These are phyloP conservation scores for Blastobotrys robertii DNA, from an alignment of 805 yeast genomes.

Conservation along the genomic window DNA sequence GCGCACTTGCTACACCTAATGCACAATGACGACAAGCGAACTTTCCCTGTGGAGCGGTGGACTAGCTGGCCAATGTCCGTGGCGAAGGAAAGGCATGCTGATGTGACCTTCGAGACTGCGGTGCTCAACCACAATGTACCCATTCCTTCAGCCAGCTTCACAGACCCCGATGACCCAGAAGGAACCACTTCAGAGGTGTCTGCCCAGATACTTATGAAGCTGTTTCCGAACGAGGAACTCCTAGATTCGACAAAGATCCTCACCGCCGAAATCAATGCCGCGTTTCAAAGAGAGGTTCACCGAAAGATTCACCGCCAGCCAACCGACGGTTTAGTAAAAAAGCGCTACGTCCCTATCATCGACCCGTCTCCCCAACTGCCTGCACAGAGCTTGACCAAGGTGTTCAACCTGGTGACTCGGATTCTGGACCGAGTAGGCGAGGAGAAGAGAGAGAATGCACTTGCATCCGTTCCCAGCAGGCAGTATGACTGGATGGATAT, in stretches of 20 bases:
- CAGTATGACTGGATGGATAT: constrained; percentile 10
- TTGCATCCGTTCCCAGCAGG: neutral
- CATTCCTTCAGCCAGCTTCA: constrained; percentile 9
- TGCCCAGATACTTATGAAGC: neutral
- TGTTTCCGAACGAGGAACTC: constrained; percentile 2
- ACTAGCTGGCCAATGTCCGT: constrained; percentile 47
- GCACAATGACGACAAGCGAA: constrained; percentile 24
- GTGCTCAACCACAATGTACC: constrained; percentile 11
- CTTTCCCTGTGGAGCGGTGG: constrained; percentile 36
- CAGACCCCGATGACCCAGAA: constrained; percentile 10
- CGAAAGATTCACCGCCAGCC: constrained; percentile 13
- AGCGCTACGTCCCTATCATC: constrained; percentile 3
- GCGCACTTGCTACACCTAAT: constrained; percentile 32
- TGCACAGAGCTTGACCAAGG: constrained; percentile 4
- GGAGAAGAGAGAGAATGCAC: neutral
- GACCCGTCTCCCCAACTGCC: constrained; percentile 9
- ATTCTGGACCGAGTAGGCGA: constrained; percentile 5
- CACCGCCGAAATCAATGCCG: constrained; percentile 17
- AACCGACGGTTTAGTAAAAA: neutral
- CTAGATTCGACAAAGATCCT: constrained; percentile 11
- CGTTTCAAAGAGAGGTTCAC: constrained; percentile 16
- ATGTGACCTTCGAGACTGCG: neutral
- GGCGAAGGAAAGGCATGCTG: neutral
- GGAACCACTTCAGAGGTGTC: constrained; percentile 1
- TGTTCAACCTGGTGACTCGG: constrained; percentile 6